phyloP scores from a whole-genome alignment of 2,329 filamentous ascomycete genomes.

The Cercospora zeae-maydis region DNA sequence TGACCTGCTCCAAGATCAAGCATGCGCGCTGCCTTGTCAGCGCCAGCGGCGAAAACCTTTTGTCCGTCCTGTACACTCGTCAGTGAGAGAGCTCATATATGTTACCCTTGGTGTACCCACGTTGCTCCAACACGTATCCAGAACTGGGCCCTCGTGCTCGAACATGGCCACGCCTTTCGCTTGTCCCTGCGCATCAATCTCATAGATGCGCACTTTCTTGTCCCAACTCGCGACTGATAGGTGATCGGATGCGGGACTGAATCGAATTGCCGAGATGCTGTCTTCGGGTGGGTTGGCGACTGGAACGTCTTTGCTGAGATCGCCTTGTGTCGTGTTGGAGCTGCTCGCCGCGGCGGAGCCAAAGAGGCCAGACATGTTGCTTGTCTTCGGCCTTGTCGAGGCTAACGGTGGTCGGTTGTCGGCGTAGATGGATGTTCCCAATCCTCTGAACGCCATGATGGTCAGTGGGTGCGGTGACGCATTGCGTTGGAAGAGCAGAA shows the following conservation, averaged over 20 bases:
- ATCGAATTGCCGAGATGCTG: conserved; percentile 81
- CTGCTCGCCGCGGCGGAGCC: conserved; percentile 52
- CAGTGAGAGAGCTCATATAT: neutral
- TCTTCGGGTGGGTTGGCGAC: conserved; percentile 78
- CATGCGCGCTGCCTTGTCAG: conserved; percentile 85
- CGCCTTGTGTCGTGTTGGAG: conserved; percentile 72
- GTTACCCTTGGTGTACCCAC: conserved; percentile 50
- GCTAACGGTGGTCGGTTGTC: neutral
- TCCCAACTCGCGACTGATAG: conserved; percentile 94
- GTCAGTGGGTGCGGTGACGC: neutral
- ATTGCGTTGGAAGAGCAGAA: neutral
- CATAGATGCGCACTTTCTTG: conserved; percentile 95
- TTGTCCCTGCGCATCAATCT: conserved; percentile 72
- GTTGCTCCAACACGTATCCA: conserved; percentile 83
- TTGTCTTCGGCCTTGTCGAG: neutral
- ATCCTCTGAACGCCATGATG: neutral
- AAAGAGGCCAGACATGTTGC: conserved; percentile 41
- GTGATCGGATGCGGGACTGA: conserved; percentile 74
- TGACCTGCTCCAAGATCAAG: conserved; percentile 68
- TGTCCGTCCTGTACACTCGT: conserved; percentile 69
- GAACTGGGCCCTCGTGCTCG: conserved; percentile 78
- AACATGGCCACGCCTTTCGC: conserved; percentile 83
- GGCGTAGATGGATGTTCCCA: neutral
- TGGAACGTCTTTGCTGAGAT: conserved; percentile 83
- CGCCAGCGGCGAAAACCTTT: conserved; percentile 81